Evolutionary conservation across 2,329 filamentous ascomycete species (phyloP), one percentile per base, ranked within the genome.

Genomic region (Talaromyces funiculosus): DNA sequence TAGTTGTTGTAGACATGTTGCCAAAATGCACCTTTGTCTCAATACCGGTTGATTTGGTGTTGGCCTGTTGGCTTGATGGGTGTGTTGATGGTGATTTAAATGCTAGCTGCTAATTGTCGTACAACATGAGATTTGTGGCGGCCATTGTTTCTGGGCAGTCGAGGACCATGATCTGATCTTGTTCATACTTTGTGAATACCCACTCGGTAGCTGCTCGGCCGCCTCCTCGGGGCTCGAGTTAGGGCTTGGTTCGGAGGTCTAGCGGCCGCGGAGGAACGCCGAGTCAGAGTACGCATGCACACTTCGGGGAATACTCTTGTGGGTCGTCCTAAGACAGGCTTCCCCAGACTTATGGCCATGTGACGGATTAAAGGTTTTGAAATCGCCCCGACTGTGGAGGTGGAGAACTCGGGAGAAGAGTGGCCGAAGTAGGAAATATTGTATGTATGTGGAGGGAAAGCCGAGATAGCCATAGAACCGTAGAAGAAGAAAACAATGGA

Each of bases 131-230:
- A 10, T 33, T 5, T 4, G 33, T 20, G 26, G 3, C 43, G 22
- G 14, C 7, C 20, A 26, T 14, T 26, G 4, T 26, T 26, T 29
- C 24, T 16, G 14, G 3, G 8, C n/a, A 43, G 40, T 14, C n/a
- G 18, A 43, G 10, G 1, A 26, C 29, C 43, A 47, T 29, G 22
- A 26, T 1, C 9, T 29, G 43, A n/a, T 26, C 22, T 9, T 26
- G 43, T 2, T 29, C 43, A 47, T 12, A 14, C 9, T 10, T 7
- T 45, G 22, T 6, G 24, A 29, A 8, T 16, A 7, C 22, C 55
- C 54, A 47, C 20, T 47, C 40, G 40, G 40, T 7, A 45, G 55
- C 55, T 33, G 40, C 40, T 57, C 55, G 42, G 55, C 37, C 42
- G 18, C 12, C 26, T 43, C 42, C 16, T 57, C 55, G 55, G 55